These are phyloP conservation scores for Ogataea neopini DNA, from an alignment of 805 yeast genomes.

Conservation along the genomic window DNA sequence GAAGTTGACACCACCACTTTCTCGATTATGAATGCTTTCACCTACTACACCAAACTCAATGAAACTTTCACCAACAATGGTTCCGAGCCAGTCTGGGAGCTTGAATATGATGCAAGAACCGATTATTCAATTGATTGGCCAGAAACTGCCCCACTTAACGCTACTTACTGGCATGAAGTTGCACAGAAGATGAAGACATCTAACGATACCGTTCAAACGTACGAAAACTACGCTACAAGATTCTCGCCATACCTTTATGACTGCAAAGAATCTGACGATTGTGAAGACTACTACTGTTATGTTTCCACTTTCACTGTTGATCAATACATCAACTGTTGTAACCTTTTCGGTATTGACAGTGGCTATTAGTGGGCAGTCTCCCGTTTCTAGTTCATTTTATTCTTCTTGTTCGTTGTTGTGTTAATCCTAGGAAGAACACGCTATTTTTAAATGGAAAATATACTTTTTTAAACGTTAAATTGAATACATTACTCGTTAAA, in stretches of 20 bases:
- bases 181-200: constrained; percentile 46
- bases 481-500: not conserved
- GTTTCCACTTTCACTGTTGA: constrained; percentile 39
- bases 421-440: too few relatives aligned
- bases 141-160: constrained; percentile 56
- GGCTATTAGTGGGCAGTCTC: not conserved
- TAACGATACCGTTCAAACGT: constrained; percentile 48
- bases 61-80: constrained; percentile 55
- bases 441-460: too few relatives aligned
- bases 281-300: constrained; percentile 43
- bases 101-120: constrained; percentile 65
- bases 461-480: not conserved
- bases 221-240: constrained; percentile 51
- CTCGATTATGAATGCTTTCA: constrained; percentile 58
- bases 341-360: constrained; percentile 4
- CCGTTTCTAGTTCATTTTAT: not conserved
- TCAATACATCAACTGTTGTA: constrained; percentile 32
- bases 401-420: not conserved
- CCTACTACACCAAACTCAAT: constrained; percentile 60
- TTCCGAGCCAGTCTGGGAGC: constrained; percentile 60
- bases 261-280: constrained; percentile 52
- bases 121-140: constrained; percentile 64
- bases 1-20: constrained; percentile 63
- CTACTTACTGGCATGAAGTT: constrained; percentile 65
- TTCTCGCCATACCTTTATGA: constrained; percentile 54